phyloP scores from a whole-genome alignment of 1,139 yeast genomes.

The Candida smagusa region DNA sequence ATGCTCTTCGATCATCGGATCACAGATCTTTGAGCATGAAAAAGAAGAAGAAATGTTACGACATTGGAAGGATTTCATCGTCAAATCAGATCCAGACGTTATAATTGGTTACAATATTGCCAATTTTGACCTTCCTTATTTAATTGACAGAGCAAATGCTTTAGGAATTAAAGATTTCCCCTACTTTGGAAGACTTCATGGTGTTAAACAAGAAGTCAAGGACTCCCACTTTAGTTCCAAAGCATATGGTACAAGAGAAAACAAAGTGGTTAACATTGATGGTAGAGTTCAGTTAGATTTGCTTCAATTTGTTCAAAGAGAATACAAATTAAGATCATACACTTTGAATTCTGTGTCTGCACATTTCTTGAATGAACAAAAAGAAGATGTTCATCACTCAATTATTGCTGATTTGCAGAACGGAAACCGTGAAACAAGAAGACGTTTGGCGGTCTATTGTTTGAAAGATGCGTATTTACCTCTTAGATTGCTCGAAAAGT shows the following conservation, averaged over 20 bases:
- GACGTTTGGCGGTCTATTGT: constrained; percentile 96
- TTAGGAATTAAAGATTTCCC: constrained; percentile 70
- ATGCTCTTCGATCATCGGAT: constrained; percentile 91
- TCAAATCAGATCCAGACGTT: constrained; percentile 88
- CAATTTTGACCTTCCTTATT: constrained; percentile 92
- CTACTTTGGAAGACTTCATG: constrained; percentile 73
- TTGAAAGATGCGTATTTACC: constrained; percentile 95
- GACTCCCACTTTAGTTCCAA: constrained; percentile 87
- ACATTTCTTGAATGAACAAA: constrained; percentile 89
- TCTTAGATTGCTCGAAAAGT: constrained; percentile 76
- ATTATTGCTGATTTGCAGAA: constrained; percentile 93
- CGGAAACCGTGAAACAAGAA: constrained; percentile 87
- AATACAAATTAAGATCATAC: constrained; percentile 89
- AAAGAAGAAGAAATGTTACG: constrained; percentile 79
- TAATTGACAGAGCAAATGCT: constrained; percentile 82
- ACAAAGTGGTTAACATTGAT: constrained; percentile 86
- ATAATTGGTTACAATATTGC: constrained; percentile 94
- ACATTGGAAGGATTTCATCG: constrained; percentile 83
- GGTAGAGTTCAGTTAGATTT: constrained; percentile 95
- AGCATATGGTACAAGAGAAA: constrained; percentile 95
- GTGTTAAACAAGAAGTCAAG: constrained; percentile 70
- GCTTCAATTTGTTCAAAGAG: constrained; percentile 90
- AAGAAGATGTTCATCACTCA: constrained; percentile 97
- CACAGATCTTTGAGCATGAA: constrained; percentile 75
- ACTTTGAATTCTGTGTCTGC: constrained; percentile 95